Percentiles rank a stretch among this genome's conserved stretches.
These are phyloP conservation scores for Acanthamoeba sp. DNA, from an alignment of 208 protist genomes.

Conservation along the genomic window DNA sequence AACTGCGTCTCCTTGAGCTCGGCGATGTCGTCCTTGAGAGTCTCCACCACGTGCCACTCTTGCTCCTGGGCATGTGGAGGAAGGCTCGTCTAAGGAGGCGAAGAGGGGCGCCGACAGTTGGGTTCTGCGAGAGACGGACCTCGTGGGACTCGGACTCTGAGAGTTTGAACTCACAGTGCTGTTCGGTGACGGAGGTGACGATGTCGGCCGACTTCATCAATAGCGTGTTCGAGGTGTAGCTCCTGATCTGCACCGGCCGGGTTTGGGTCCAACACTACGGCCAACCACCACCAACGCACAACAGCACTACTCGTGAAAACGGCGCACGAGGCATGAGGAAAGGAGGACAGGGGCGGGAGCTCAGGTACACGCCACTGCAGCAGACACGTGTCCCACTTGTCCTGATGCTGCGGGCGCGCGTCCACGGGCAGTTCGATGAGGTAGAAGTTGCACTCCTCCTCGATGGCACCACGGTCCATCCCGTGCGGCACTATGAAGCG, in stretches of 20 bases:
- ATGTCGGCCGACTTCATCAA: conserved; percentile 15
- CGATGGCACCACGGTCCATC: background rate
- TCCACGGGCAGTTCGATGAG: background rate
- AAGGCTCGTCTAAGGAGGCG: background rate
- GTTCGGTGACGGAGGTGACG: conserved; percentile 33
- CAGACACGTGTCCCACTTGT: background rate
- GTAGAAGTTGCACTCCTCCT: conserved; percentile 25
- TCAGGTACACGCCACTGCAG: conserved; percentile 24
- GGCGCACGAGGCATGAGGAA: no score
- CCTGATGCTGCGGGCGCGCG: background rate
- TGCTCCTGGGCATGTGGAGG: background rate
- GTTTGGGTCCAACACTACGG: background rate
- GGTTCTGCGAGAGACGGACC: background rate
- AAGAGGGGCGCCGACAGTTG: background rate
- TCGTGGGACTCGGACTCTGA: background rate
- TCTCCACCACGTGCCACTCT: conserved; percentile 22
- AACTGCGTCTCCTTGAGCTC: background rate
- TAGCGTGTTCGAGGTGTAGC: background rate
- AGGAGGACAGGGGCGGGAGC: no score
- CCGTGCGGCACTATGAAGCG: background rate
- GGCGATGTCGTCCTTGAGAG: background rate
- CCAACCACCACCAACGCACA: background rate
- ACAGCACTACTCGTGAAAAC: background rate
- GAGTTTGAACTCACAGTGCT: conserved; percentile 17
- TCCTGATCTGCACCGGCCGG: background rate